Evolutionary conservation across 2,329 filamentous ascomycete genomes (phyloP), one percentile per base, ranked within the genome.

Genomic region (Drechslerella dactyloides): DNA sequence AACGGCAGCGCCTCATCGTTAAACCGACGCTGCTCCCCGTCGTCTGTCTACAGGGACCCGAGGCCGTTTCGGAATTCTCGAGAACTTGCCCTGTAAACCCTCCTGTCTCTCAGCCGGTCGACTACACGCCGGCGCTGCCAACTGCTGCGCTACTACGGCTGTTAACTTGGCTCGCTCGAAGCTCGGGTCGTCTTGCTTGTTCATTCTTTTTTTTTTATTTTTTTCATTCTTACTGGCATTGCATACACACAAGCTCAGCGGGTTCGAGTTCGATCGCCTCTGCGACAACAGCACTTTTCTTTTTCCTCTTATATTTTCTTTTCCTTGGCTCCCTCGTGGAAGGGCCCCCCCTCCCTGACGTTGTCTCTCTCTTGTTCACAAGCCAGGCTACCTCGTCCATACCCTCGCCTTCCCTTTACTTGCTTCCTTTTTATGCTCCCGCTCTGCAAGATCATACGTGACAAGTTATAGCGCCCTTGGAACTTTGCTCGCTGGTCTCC

Each of bases 351-450:
- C 53, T 72, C 65, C 65, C 58, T 72, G 68, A 72, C 60, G 59
- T 52, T 72, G 68, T 72, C 68, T 72, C 68, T 53, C 68, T 53
- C 68, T 72, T 61, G 68, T 72, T 65, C 68, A 72, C 60, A 72
- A 57, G 68, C 68, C 60, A 72, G 68, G 68, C 68, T 72, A 65
- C 66, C 66, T 64, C 59, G 60, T 56, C 59, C 66, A 40, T 64
- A 55, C 42, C 53, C 53, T 65, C 61, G 61, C 61, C 61, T 65
- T 65, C 68, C 68, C 60, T 55, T 72, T 72, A 61, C 60, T 72
- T 72, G 68, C 21, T 72, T 72, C 68, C 68, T 72, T 64, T 72
- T 72, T 65, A 72, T 72, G 68, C 68, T 65, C 60, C 68, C 68
- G 68, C 59, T 57, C 60, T 72, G 68, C 55, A 72, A 64, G 60